Conservation (phyloP, 2,329 filamentous ascomycete genomes). For the Talaromyces sp. region DNA sequence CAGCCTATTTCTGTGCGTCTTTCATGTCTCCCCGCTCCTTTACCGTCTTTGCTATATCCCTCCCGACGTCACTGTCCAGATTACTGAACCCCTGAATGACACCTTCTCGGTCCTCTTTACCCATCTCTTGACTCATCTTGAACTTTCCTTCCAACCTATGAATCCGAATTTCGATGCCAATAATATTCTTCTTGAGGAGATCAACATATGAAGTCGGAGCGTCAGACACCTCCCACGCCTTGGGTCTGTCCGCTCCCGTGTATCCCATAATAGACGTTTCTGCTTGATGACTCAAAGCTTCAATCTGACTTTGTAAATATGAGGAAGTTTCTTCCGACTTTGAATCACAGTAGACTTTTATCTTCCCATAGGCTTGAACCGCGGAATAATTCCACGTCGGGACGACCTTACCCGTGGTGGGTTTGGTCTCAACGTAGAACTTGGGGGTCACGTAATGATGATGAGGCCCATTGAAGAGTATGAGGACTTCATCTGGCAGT, state of each 20-base stretch:
- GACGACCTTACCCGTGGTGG: constrained; percentile 61
- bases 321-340: constrained; percentile 42
- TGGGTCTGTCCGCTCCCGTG: constrained; percentile 27
- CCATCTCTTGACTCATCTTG: constrained; percentile 65
- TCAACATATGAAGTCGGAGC: constrained; percentile 58
- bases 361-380: constrained; percentile 60
- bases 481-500: constrained; percentile 53
- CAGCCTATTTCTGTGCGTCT: constrained; percentile 14
- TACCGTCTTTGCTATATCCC: constrained; percentile 33
- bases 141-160: constrained; percentile 58
- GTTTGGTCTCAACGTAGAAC: constrained; percentile 66
- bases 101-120: constrained; percentile 52
- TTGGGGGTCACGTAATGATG: constrained; percentile 67
- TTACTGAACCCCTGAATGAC: constrained; percentile 55
- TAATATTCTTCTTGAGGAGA: constrained; percentile 56
- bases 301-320: constrained; percentile 53
- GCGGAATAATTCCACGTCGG: constrained; percentile 70
- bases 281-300: constrained; percentile 50
- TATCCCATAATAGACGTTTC: constrained; percentile 59
- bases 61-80: constrained; percentile 40
- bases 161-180: constrained; percentile 60
- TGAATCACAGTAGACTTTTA: constrained; percentile 53
- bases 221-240: constrained; percentile 57
- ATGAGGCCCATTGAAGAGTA: constrained; percentile 58
- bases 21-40: constrained; percentile 29